These are phyloP conservation scores for Keithomyces neogunnii DNA, from an alignment of 2,329 filamentous ascomycete species.

Conservation along the genomic window DNA sequence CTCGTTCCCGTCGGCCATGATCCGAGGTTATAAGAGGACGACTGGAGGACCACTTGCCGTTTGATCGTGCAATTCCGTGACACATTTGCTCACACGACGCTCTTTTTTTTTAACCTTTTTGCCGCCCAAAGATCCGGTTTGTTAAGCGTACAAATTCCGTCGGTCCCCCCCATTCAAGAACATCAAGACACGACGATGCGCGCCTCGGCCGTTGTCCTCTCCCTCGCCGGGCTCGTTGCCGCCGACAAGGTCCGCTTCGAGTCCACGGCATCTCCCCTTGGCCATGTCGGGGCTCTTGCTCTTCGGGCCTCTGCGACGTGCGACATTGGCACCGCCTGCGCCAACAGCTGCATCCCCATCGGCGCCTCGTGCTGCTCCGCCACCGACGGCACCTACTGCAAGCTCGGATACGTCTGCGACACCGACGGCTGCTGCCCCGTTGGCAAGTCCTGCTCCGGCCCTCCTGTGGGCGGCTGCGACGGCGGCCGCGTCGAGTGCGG, in stretches of 20 bases:
- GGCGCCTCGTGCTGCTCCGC: conserved; percentile 19
- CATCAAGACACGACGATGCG: conserved; percentile 13
- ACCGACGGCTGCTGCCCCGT: conserved; percentile 20
- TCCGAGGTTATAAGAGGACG: too few species aligned
- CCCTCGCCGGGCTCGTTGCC: conserved; percentile 16
- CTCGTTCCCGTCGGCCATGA: too few species aligned
- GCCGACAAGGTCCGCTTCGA: conserved; percentile 5
- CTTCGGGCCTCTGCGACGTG: conserved; percentile 14
- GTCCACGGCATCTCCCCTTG: conserved; percentile 6
- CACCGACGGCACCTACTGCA: conserved; percentile 7
- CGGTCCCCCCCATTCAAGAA: too few species aligned
- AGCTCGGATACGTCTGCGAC: conserved; percentile 6
- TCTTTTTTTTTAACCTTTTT: too few species aligned
- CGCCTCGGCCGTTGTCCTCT: conserved; percentile 17
- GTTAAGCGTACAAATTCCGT: too few species aligned
- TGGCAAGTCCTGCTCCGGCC: conserved; percentile 16
- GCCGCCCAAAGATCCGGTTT: too few species aligned
- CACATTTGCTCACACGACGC: too few species aligned
- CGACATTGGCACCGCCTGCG: conserved; percentile 16
- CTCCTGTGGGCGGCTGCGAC: background rate
- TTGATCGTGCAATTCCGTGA: too few species aligned
- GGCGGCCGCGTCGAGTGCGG: conserved; percentile 11
- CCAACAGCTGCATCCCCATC: conserved; percentile 21
- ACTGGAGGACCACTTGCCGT: too few species aligned
- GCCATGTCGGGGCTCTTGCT: conserved; percentile 11